Evolutionary conservation across 768 basidiomycete genomes (phyloP), one percentile per base, ranked within the genome.

Genomic region (Hygrocybe punicea): DNA sequence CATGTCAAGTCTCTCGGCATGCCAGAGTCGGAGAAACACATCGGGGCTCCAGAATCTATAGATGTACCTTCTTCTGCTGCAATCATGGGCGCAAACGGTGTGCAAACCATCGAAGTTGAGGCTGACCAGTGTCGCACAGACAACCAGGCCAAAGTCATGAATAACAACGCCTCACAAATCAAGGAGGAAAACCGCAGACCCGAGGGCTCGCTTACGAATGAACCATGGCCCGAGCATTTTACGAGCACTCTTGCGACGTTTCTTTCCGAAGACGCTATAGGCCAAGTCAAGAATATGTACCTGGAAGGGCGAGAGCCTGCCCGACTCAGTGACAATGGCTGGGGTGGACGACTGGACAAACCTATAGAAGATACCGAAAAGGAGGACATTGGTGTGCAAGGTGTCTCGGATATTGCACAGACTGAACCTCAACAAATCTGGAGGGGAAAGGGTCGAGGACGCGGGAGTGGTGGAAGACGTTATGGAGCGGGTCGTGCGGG

Each of bases 271-370:
- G 77, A 79, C 17, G 78, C 78, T 5, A 81, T 93, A 33, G 65
- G 69, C 23, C 74, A 83, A 36, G 70, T 98, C 37, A 92, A 87
- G 67, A 73, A 79, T 39, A 83, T 97, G 69, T 89, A 80, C 58
- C 74, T 92, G 17, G 87, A 96, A 72, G 94, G 95, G 1, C 84
- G 85, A 5, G 85, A 87, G 57, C 86, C 89, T 35, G 89, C 90
- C 0, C 78, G 84, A 58, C 76, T 82, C 40, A 84, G 84, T 59
- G 91, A 94, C 71, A 74, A 70, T 55, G 92, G 92, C 9, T 94
- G 90, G 91, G 83, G 72, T 23, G 77, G 78, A 37, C 80, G 83
- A 54, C 66, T 70, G 29, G 56, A 73, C 2, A 78, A 73, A 61
- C 46, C 65, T 37, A 60, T 59, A n/a, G 71, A 66, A 19, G 69